These are phyloP conservation scores for Arthrobotrys sinensis DNA, from an alignment of 2,329 filamentous ascomycete genomes.

Conservation along the genomic window DNA sequence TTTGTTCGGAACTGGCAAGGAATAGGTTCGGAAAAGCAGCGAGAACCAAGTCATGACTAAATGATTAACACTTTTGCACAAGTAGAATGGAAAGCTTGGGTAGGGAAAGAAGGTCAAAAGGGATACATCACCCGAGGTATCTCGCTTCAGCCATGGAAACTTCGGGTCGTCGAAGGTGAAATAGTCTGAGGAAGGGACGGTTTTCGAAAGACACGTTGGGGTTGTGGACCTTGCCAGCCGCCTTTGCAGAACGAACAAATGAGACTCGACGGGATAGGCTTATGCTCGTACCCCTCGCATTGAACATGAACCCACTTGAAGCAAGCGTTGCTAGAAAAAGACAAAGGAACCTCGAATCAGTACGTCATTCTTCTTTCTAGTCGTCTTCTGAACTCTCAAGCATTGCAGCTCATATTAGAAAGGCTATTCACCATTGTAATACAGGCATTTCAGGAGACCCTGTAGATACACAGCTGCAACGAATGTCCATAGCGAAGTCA, in stretches of 20 bases:
- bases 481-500: conserved; percentile 56
- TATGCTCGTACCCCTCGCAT: conserved; percentile 63
- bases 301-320: conserved; percentile 64
- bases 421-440: conserved; percentile 61
- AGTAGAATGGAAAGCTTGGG: conserved; percentile 8
- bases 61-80: conserved; percentile 24
- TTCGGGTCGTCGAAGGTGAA: conserved; percentile 49
- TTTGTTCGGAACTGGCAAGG: conserved; percentile 19
- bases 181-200: conserved; percentile 53
- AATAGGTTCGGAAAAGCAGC: conserved; percentile 19
- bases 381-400: conserved; percentile 20
- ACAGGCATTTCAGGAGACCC: conserved; percentile 60
- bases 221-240: conserved; percentile 53
- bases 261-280: conserved; percentile 62
- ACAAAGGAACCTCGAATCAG: conserved; percentile 50
- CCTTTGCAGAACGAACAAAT: conserved; percentile 63
- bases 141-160: conserved; percentile 37
- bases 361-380: conserved; percentile 30
- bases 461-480: conserved; percentile 52
- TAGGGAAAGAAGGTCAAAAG: neutral
- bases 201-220: conserved; percentile 57
- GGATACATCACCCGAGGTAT: conserved; percentile 34
- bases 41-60: conserved; percentile 7
- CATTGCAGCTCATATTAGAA: conserved; percentile 53
- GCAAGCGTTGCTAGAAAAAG: conserved; percentile 63